Percentiles rank a stretch among this genome's conserved stretches.
Conservation (phyloP, 2,329 filamentous ascomycete genomes). For the Orbilia quercus region DNA sequence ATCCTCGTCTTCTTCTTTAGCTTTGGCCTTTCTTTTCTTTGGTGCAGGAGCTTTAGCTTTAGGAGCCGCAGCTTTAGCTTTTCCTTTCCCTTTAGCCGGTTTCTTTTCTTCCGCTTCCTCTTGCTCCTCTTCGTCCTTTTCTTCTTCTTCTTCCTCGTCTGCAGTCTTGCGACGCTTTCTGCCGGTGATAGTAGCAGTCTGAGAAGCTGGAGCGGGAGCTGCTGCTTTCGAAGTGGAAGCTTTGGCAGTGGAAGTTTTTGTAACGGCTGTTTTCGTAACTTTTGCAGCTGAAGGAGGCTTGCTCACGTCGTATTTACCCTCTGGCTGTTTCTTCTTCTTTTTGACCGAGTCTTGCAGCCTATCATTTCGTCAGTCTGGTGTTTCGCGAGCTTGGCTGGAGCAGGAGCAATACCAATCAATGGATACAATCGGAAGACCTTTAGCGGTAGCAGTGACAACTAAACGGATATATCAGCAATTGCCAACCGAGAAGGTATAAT, state of each 20-base stretch:
- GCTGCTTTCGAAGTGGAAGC: conserved; percentile 33
- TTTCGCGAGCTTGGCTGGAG: background rate
- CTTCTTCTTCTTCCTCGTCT: conserved; percentile 46
- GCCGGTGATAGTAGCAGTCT: conserved; percentile 50
- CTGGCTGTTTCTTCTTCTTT: conserved; percentile 52
- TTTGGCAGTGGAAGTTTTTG: conserved; percentile 61
- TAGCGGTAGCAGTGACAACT: conserved; percentile 25
- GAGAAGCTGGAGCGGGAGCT: conserved; percentile 37
- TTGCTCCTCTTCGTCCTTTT: conserved; percentile 52
- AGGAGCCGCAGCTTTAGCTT: conserved; percentile 17
- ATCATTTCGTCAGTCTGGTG: background rate
- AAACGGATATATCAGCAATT: conserved; percentile 9
- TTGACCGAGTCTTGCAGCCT: conserved; percentile 46
- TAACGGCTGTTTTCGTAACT: conserved; percentile 31
- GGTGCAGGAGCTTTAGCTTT: conserved; percentile 46
- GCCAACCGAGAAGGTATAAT: background rate
- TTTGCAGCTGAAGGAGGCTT: conserved; percentile 27
- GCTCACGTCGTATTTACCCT: conserved; percentile 42
- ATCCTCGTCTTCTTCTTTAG: conserved; percentile 61
- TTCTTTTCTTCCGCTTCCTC: conserved; percentile 44
- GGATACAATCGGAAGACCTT: conserved; percentile 29
- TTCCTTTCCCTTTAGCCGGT: conserved; percentile 17
- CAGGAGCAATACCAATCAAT: conserved; percentile 20
- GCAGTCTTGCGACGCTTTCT: conserved; percentile 57
- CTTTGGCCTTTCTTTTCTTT: conserved; percentile 43